phyloP scores from a whole-genome alignment of 2,329 filamentous ascomycete species.

The Phoma sp. region DNA sequence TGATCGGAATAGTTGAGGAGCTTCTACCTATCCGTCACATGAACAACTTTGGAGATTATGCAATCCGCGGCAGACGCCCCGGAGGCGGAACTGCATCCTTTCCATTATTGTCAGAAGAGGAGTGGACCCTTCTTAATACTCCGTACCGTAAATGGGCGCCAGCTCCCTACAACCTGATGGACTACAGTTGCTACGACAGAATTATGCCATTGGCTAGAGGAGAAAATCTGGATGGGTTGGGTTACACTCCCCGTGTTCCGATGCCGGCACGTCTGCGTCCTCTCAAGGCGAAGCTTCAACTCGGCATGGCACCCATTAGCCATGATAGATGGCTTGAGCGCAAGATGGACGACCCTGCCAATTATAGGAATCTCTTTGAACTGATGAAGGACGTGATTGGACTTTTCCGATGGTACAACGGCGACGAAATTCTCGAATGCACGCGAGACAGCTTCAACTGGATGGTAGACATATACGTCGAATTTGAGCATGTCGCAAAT shows the following conservation, averaged over 20 bases:
- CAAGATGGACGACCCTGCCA: conserved; percentile 26
- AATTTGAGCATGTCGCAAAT: conserved; percentile 23
- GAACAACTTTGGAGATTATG: background rate
- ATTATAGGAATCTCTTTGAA: conserved; percentile 22
- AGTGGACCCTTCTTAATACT: background rate
- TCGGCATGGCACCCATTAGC: conserved; percentile 26
- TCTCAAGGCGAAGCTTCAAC: conserved; percentile 21
- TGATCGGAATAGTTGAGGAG: background rate
- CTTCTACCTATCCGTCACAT: background rate
- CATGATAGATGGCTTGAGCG: conserved; percentile 24
- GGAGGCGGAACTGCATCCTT: conserved; percentile 1
- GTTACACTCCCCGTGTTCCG: background rate
- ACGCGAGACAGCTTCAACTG: background rate
- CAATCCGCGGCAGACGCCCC: background rate
- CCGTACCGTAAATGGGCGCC: conserved; percentile 1
- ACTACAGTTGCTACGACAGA: background rate
- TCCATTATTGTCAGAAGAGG: background rate
- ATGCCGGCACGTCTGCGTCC: conserved; percentile 17
- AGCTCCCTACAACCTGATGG: background rate
- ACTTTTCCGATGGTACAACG: conserved; percentile 20
- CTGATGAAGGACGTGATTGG: conserved; percentile 20
- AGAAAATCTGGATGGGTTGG: background rate
- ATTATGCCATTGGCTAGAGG: background rate
- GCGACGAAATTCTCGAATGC: background rate
- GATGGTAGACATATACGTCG: conserved; percentile 10